phyloP scores from a whole-genome alignment of 73 alveolate species.

The Paraurostyla sp. region DNA sequence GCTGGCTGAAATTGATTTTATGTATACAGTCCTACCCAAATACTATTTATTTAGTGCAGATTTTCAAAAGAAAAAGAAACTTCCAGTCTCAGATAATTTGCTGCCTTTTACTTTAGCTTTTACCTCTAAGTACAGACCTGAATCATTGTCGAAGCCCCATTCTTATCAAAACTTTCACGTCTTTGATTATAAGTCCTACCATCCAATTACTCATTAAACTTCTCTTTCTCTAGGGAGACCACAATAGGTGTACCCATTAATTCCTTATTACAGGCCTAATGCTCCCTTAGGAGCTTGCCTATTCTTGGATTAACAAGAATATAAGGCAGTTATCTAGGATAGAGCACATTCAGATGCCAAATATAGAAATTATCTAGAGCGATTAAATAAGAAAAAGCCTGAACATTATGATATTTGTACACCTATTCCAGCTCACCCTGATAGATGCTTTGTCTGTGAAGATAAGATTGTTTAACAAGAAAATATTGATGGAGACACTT shows the following conservation, averaged over 20 bases:
- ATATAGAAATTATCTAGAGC: background rate
- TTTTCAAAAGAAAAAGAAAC: slow-evolving; percentile 4
- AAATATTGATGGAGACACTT: no score
- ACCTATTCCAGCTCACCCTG: slow-evolving; percentile 9
- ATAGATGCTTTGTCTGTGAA: slow-evolving; percentile 32
- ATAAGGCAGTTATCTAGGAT: background rate
- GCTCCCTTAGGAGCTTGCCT: slow-evolving; percentile 13
- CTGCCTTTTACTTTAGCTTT: background rate
- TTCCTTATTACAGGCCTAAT: background rate
- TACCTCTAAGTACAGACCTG: background rate
- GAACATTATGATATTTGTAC: background rate
- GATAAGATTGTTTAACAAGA: background rate
- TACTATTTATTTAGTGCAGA: slow-evolving; percentile 15
- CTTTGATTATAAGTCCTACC: background rate
- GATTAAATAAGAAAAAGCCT: background rate
- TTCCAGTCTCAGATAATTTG: background rate
- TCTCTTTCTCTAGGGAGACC: no score
- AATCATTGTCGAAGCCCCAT: background rate
- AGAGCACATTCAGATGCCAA: background rate
- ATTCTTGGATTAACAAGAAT: background rate
- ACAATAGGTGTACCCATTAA: background rate
- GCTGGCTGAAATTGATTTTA: background rate
- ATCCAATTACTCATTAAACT: background rate
- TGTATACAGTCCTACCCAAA: background rate
- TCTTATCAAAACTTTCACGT: background rate